Conservation (phyloP, 148 eudicot genomes). For the Camellia lanceoleosa region DNA sequence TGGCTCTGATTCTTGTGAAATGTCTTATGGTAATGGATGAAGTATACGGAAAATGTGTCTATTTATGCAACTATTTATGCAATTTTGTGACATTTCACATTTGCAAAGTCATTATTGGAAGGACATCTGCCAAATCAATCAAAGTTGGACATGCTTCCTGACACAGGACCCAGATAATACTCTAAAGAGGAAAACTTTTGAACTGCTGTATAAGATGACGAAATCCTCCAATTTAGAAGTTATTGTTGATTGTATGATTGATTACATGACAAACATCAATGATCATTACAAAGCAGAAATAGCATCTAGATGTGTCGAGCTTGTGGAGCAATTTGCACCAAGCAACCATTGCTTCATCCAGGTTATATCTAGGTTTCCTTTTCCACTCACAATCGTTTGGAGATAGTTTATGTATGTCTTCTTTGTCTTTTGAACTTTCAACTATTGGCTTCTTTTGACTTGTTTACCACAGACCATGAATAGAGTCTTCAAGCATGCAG, state of each 20-base stretch:
- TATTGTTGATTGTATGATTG: slow-evolving; percentile 95
- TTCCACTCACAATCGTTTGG: neutral
- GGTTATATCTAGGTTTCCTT: slow-evolving; percentile 33
- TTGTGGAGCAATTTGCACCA: slow-evolving; percentile 98
- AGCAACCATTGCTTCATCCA: slow-evolving; percentile 98
- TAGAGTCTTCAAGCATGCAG: slow-evolving; percentile 96
- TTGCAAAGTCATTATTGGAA: too few species aligned
- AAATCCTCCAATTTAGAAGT: slow-evolving; percentile 96
- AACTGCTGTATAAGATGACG: slow-evolving; percentile 91
- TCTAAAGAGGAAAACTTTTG: slow-evolving; percentile 95
- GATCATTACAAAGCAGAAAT: slow-evolving; percentile 97
- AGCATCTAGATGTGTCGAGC: slow-evolving; percentile 97
- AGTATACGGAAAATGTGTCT: neutral
- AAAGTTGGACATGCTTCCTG: slow-evolving; percentile 21
- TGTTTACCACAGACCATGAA: slow-evolving; percentile 81
- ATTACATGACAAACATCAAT: slow-evolving; percentile 81
- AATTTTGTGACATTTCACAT: too few species aligned
- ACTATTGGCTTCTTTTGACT: slow-evolving; percentile 13
- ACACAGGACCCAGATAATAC: slow-evolving; percentile 98
- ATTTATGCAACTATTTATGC: neutral
- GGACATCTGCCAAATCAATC: neutral
- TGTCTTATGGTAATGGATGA: neutral
- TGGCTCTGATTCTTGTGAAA: neutral
- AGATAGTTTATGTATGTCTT: neutral
- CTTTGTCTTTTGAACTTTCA: neutral